A percentile compares a stretch with the other conserved stretches of the same genome.
These are phyloP conservation scores for Erigeron philadelphicus DNA, from an alignment of 140 eudicot species.

Conservation along the genomic window DNA sequence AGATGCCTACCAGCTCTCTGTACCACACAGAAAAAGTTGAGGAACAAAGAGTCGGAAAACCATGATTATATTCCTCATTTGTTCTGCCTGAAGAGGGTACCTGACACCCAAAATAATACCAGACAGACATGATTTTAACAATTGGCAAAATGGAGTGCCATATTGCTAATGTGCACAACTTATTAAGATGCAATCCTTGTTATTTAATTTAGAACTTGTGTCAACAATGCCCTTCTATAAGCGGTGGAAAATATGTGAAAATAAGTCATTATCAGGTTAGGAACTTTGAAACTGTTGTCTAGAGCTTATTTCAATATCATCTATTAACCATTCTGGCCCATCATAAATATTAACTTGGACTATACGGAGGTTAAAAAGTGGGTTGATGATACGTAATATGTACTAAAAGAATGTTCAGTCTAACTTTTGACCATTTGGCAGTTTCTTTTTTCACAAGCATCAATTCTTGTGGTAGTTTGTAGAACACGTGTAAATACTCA, in stretches of 20 bases:
- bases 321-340: background rate
- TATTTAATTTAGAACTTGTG: background rate
- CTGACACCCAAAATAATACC: slow-evolving; percentile 35
- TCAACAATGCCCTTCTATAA: background rate
- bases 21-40: slow-evolving; percentile 74
- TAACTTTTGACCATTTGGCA: background rate
- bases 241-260: slow-evolving; percentile 2
- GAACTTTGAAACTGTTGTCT: background rate
- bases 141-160: slow-evolving; percentile 1
- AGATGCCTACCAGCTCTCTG: slow-evolving; percentile 56
- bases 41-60: slow-evolving; percentile 68
- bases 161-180: background rate
- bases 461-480: background rate
- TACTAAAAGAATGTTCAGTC: background rate
- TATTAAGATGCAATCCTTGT: background rate
- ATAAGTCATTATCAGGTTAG: slow-evolving; percentile 10
- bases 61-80: slow-evolving; percentile 32
- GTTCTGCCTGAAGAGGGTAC: slow-evolving; percentile 39
- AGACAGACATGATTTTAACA: slow-evolving; percentile 8
- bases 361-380: background rate
- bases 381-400: background rate
- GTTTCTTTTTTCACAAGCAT: no score
- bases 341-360: slow-evolving; percentile 9
- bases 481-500: slow-evolving; percentile 18
- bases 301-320: background rate